Conservation (phyloP, 495 filamentous ascomycete species). For the Aspergillus incahuasiensis region DNA sequence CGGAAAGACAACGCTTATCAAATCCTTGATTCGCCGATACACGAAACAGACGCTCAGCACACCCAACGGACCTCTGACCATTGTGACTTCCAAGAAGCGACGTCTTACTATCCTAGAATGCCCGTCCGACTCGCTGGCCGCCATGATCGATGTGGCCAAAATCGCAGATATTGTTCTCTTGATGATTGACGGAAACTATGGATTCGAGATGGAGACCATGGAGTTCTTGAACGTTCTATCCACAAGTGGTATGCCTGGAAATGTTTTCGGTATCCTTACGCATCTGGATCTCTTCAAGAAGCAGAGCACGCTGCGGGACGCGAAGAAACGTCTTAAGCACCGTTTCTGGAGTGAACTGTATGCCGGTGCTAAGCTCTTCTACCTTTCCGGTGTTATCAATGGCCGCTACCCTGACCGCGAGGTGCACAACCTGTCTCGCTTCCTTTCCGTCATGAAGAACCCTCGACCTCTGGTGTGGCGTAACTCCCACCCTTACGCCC, state of each 20-base stretch:
- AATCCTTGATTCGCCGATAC: conserved; percentile 90
- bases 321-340: conserved; percentile 94
- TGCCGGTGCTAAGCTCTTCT: conserved; percentile 94
- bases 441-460: conserved; percentile 98
- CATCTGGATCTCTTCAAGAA: conserved; percentile 95
- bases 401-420: conserved; percentile 95
- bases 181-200: conserved; percentile 97
- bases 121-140: conserved; percentile 84
- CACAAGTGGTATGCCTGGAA: conserved; percentile 92
- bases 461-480: conserved; percentile 94
- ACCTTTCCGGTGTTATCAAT: conserved; percentile 90
- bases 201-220: conserved; percentile 99
- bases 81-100: conserved; percentile 90
- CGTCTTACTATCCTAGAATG: conserved; percentile 95
- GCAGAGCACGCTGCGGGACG: conserved; percentile 78
- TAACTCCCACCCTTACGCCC: conserved; percentile 87
- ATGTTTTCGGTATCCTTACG: conserved; percentile 94
- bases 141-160: conserved; percentile 93
- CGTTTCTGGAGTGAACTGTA: conserved; percentile 96
- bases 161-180: conserved; percentile 93
- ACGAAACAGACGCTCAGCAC: conserved; percentile 90
- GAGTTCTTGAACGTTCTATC: conserved; percentile 92
- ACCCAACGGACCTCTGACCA: conserved; percentile 85
- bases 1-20: conserved; percentile 75
- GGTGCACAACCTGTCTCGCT: conserved; percentile 89